Evolutionary conservation across 2,329 filamentous ascomycete genomes (phyloP), one percentile per base, ranked within the genome.

Genomic region (Didymella pomorum): DNA sequence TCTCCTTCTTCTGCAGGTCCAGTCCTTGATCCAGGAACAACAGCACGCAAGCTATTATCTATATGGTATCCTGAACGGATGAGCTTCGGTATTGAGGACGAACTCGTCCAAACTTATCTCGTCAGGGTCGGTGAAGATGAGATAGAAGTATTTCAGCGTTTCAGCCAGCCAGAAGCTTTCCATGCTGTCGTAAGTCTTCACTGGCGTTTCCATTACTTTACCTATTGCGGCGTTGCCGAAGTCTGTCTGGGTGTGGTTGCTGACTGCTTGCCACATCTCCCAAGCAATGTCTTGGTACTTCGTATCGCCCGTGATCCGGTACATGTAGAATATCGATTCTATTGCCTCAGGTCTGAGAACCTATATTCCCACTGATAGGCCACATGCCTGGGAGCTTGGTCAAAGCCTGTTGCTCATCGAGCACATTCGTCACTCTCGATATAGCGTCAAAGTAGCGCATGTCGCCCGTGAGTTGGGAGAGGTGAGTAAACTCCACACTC

Each of bases 321-420:
- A 87, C 71, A 87, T 76, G 66, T 86, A 79, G 70, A 87, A 87
- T 14, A 87, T 79, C 9, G 81, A 84, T 67, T 87, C 85, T 46
- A 87, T 85, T 0, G 85, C 84, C 71, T 87, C 85, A 0, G 85
- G 80, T 9, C 81, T 71, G 16, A 83, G 75, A 26, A 81, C 76
- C 56, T 83, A 77, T 78, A 45, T 81, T 76, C 10, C 81, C 75
- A 4, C 72, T 68, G 12, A 81, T 75, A 1, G 80, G 80, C 78
- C 79, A 82, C 78, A 82, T 80, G 16, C 80, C 80, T 2, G 79
- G 79, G 2, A 82, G 70, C 31, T 74, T 71, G 0, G 80, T 81
- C 7, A 68, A 67, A 26, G 72, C 69, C 58, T 81, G 79, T 52
- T 79, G 74, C 29, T 68, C 58, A 20, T 77, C 75, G 46, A 82